phyloP scores from a whole-genome alignment of 2,329 filamentous ascomycete species.

The Ophiostoma ulmi region DNA sequence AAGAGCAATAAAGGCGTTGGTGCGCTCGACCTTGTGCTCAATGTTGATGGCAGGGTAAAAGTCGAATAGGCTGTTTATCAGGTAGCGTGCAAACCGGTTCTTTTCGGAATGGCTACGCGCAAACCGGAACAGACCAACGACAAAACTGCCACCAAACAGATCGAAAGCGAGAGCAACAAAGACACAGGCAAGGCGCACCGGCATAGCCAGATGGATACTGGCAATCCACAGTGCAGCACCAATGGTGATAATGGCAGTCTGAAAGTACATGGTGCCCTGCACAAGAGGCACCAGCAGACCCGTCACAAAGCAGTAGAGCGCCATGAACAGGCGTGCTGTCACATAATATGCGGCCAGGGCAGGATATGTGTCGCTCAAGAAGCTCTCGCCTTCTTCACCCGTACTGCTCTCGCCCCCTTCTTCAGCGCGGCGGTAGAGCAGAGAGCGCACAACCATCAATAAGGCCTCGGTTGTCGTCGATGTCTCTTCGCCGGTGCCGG shows the following conservation, averaged over 20 bases:
- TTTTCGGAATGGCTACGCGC: constrained; percentile 25
- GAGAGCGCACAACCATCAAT: neutral
- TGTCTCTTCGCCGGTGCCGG: neutral
- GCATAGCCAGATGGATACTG: constrained; percentile 53
- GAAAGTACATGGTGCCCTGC: constrained; percentile 48
- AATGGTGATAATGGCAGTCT: constrained; percentile 42
- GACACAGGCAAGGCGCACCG: constrained; percentile 50
- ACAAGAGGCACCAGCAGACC: constrained; percentile 53
- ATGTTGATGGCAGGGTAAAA: constrained; percentile 60
- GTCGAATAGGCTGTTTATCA: constrained; percentile 44
- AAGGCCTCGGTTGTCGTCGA: neutral
- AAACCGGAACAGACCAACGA: constrained; percentile 40
- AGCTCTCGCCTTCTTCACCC: neutral
- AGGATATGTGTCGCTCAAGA: constrained; percentile 46
- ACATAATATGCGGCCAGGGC: constrained; percentile 59
- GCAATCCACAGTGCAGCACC: constrained; percentile 55
- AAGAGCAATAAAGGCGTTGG: constrained; percentile 58
- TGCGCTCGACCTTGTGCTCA: constrained; percentile 61
- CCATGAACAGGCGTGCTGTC: constrained; percentile 50
- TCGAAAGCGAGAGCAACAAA: constrained; percentile 54
- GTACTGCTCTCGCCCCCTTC: neutral
- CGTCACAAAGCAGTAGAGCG: constrained; percentile 44
- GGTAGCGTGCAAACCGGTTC: constrained; percentile 27
- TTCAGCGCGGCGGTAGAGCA: constrained; percentile 15
- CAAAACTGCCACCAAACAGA: constrained; percentile 42